These are phyloP conservation scores for Diatrype stigma DNA, from an alignment of 2,329 filamentous ascomycete species.

Conservation along the genomic window DNA sequence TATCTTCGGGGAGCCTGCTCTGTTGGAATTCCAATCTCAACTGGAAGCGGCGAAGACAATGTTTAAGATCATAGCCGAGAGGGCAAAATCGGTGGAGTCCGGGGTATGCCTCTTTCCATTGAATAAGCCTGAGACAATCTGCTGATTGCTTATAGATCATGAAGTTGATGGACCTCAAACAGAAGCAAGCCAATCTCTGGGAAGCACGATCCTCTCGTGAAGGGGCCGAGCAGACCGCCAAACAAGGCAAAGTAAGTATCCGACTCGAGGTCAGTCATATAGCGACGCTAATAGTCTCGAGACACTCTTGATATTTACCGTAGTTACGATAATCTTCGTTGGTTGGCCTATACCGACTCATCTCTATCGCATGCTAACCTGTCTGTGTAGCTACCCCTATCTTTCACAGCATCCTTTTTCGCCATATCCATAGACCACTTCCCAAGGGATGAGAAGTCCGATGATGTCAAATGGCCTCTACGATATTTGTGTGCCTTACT, in stretches of 20 bases:
- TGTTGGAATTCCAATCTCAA: not conserved
- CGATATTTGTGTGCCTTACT: not conserved
- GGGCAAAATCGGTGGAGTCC: not conserved
- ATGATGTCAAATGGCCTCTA: not conserved
- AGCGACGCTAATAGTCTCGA: not conserved
- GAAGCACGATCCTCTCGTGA: not conserved
- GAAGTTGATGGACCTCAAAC: not conserved
- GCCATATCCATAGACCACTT: not conserved
- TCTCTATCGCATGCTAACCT: not conserved
- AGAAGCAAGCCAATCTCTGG: not conserved
- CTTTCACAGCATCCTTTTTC: slow-evolving; percentile 1
- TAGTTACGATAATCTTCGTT: not conserved
- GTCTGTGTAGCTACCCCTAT: not conserved
- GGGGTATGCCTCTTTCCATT: not conserved
- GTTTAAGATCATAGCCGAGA: not conserved
- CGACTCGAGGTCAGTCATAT: not conserved
- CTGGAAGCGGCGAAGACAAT: not conserved
- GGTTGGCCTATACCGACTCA: not conserved
- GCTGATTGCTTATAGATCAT: not conserved
- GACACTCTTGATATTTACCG: not conserved
- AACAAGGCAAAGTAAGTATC: not conserved
- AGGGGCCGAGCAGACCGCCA: not conserved
- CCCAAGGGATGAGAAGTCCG: not conserved
- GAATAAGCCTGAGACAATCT: not conserved
- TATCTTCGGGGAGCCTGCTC: no score